Evolutionary conservation across 345 rosid species (phyloP), one percentile per base, ranked within the genome.

Genomic region (Populus pruinosa): DNA sequence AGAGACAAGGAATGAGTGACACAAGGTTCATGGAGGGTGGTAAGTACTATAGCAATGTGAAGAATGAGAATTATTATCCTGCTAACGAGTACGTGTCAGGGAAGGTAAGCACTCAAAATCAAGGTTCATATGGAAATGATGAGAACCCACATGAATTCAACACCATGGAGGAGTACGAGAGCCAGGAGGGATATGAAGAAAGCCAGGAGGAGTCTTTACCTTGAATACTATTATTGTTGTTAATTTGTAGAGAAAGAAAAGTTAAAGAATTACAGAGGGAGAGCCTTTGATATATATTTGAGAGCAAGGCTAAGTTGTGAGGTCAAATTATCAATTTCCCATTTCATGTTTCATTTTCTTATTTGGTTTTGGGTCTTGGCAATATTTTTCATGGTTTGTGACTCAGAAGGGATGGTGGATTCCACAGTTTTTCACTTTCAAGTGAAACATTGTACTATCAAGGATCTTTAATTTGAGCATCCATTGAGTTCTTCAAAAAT

Each of bases 1-100:
- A 83, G 83, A 84, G 77, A 73, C 86, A 88, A 73, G 96, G 92
- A 49, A 87, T 85, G 92, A 91, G 93, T 17, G 90, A 90, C 80
- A 89, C 94, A 3, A 84, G 88, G 81, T 86, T 79, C 67, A 17
- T 86, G 83, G 90, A 76, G 68, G 84, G 85, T 21, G 91, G 92
- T 20, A 90, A 78, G 85, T 84, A 82, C 71, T 83, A 41, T 63
- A 67, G 84, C 72, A 70, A 80, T 69, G 76, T 64, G 11, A 61
- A 69, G 38, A 84, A 82, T 23, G 83, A 69, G 35, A 77, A 80
- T 10, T 70, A 20, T 50, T 17, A 69, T 21, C 56, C 74, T 21
- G 43, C 47, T 9, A 78, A 38, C 27, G 73, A 33, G 47, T 67
- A 72, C 18, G 79, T 59, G 33, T 21, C 78, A 44, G 82, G 67